Conservation (phyloP, 306 rosid genomes). For the Quercus ilex region DNA sequence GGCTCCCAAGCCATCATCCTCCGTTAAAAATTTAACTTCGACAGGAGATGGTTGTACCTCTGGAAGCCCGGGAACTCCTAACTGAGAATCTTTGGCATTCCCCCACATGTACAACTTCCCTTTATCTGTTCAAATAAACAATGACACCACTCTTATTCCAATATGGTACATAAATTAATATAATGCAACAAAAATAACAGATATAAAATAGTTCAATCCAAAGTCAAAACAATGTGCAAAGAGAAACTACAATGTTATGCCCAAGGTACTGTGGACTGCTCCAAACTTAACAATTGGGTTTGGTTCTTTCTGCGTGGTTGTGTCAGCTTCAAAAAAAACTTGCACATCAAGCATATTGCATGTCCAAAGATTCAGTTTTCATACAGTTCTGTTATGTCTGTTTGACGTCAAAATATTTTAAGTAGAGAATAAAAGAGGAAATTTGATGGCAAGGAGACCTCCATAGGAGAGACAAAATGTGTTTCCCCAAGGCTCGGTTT, state of each 20-base stretch:
- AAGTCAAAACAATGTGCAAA: not conserved
- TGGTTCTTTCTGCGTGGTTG: too few relatives aligned
- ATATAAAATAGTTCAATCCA: too few relatives aligned
- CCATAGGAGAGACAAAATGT: not conserved
- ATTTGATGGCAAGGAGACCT: too few relatives aligned
- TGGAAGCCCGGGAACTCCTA: slow-evolving; percentile 95
- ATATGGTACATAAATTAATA: not conserved
- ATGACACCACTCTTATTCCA: not conserved
- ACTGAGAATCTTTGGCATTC: slow-evolving; percentile 69
- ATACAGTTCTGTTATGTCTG: too few relatives aligned
- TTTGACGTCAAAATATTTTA: too few relatives aligned
- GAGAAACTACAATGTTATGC: not conserved
- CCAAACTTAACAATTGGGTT: too few relatives aligned
- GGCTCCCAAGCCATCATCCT: slow-evolving; percentile 76
- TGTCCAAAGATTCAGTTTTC: too few relatives aligned
- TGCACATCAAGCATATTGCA: too few relatives aligned
- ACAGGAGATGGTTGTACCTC: slow-evolving; percentile 57
- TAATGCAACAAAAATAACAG: too few relatives aligned
- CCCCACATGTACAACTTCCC: slow-evolving; percentile 94
- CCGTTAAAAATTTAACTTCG: slow-evolving; percentile 73
- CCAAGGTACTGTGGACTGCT: too few relatives aligned
- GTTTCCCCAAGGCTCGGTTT: not conserved
- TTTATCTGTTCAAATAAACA: slow-evolving; percentile 44
- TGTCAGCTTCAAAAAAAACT: too few relatives aligned
- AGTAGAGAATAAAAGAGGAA: too few relatives aligned